Percentiles rank a stretch among this genome's conserved stretches.
phyloP scores from a whole-genome alignment of 2,329 filamentous ascomycete species.

The Aspergillus quadrilineatus region DNA sequence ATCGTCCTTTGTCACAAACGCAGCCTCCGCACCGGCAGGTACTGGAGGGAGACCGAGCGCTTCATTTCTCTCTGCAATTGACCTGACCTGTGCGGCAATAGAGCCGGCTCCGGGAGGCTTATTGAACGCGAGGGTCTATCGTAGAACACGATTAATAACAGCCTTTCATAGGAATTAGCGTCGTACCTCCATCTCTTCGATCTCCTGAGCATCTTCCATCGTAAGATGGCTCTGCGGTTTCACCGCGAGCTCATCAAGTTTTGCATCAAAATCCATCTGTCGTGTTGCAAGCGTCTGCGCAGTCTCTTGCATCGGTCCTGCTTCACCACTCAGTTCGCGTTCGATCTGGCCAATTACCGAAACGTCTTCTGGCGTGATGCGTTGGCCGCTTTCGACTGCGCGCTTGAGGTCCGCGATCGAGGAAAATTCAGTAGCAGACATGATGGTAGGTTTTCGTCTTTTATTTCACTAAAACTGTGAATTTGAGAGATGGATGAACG shows the following conservation, averaged over 20 bases:
- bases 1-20: conserved; percentile 35
- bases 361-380: conserved; percentile 34
- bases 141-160: background rate
- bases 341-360: conserved; percentile 34
- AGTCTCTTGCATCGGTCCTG: conserved; percentile 31
- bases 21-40: conserved; percentile 21
- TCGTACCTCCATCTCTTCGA: conserved; percentile 29
- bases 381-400: conserved; percentile 32
- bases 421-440: conserved; percentile 7
- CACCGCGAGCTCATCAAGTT: conserved; percentile 30
- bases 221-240: conserved; percentile 37
- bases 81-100: conserved; percentile 32
- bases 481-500: conserved; percentile 5
- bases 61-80: conserved; percentile 36
- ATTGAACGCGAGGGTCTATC: conserved; percentile 36
- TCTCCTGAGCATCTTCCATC: conserved; percentile 31
- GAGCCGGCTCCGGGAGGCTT: conserved; percentile 31
- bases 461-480: background rate
- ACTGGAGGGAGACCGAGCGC: conserved; percentile 27
- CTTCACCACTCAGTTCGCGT: conserved; percentile 27
- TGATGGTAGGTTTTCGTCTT: background rate
- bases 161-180: conserved; percentile 14
- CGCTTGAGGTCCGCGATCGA: conserved; percentile 32
- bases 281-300: conserved; percentile 34
- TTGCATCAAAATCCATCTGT: conserved; percentile 37